Evolutionary conservation across 108 stramenopile genomes (phyloP), one percentile per base, ranked within the genome.

Genomic region (Cyclotella kingstonii): DNA sequence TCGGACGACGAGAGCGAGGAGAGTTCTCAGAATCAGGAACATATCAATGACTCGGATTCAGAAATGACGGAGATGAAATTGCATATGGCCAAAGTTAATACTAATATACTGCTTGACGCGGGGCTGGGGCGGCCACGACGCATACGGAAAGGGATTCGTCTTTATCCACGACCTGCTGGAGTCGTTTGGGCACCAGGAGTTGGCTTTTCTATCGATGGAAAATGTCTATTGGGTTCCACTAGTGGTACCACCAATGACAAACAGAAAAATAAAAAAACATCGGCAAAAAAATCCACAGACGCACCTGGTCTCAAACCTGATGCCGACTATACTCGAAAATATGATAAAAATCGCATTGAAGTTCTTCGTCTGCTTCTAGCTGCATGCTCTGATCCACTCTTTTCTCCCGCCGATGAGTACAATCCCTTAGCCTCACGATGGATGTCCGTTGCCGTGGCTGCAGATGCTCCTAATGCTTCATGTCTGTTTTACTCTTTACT

Each of bases 401-500:
- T 92, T 60, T 82, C 83, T 35, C 87, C 89, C 11, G 88, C 91
- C 18, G 85, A 90, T 49, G 87, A 91, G 56, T 96, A 91, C 84
- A 93, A 96, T 62, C 95, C 89, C 12, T 63, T 94, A 10, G 79
- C 85, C 0, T 79, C 76, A 31, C 80, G 89, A 46, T 98, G 95
- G 91, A 73, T 96, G 67, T 70, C 80, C 4, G 89, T 92, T 15
- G 96, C 90, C 6, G 84, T 86, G 14, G 87, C 90, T 6, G 85
- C 79, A 1, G 94, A 96, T 80, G 89, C 85, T 10, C 98, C 98
- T 41, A 96, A 96, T 68, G 91, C 96, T 5, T 57, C 85, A 9
- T 89, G 91, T 49, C 79, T 98, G 2, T 97, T 98, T 66, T 92
- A 90, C 72, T 90, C 89, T 19, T 77, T 99, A 8, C 53, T 99